Percentiles rank a stretch among this genome's conserved stretches.
These are phyloP conservation scores for Eimeria maxima DNA, from an alignment of 169 alveolate species.

Conservation along the genomic window DNA sequence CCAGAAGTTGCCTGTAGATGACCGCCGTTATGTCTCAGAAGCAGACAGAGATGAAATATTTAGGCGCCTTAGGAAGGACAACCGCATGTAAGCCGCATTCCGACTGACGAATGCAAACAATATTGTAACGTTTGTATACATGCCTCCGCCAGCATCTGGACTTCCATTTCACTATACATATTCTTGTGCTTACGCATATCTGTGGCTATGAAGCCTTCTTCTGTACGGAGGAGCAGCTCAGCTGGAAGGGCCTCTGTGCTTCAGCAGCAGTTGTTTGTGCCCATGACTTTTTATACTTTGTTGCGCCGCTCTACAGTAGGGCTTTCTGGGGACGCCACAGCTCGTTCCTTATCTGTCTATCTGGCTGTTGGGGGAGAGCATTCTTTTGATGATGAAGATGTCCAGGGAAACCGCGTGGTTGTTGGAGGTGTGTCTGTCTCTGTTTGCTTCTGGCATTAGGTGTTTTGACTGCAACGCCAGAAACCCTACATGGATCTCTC, in stretches of 20 bases:
- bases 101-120: background rate
- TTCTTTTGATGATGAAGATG: background rate
- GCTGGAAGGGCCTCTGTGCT: background rate
- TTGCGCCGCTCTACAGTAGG: background rate
- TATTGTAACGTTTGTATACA: background rate
- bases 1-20: slow-evolving; percentile 75
- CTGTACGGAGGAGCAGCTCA: background rate
- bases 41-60: slow-evolving; percentile 78
- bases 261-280: background rate
- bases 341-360: background rate
- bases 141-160: background rate
- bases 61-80: slow-evolving; percentile 74
- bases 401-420: background rate
- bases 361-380: background rate
- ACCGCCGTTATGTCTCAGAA: slow-evolving; percentile 73
- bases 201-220: background rate
- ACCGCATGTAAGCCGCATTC: slow-evolving; percentile 60
- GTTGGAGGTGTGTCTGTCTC: background rate
- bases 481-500: slow-evolving; percentile 98
- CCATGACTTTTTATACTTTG: background rate
- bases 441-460: slow-evolving; percentile 59
- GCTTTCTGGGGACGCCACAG: background rate
- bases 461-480: slow-evolving; percentile 97
- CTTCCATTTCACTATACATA: background rate
- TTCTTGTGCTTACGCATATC: background rate